Base-by-base conservation (phyloP, 192 early-diverging fungal species). In the Entomortierella parvispora region DNA sequence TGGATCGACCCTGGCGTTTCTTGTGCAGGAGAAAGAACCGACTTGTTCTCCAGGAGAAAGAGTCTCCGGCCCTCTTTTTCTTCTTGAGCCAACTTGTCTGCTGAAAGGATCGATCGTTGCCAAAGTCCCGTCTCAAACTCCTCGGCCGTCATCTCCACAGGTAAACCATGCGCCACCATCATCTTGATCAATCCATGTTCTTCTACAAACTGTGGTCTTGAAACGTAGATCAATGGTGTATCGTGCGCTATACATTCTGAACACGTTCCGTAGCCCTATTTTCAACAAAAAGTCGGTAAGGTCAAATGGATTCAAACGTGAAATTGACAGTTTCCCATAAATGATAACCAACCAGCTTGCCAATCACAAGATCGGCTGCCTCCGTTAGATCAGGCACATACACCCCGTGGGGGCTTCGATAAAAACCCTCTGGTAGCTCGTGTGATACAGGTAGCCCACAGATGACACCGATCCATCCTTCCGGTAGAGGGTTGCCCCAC, bases 331-430 rank as follows among this genome's bases (percentile, higher is more conserved):
- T 46, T 5, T 33, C 28, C 9, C 29, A 6, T 6, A 0, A 45
- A 23, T 33, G 10, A 20, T 14, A n/a, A 23, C 80, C 47, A 71
- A 83, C 81, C 48, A 90, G 53, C 75, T 90, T 90, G 2, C 88
- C 88, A 40, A 90, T 81, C 28, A 90, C 79, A 42, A 86, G 86
- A 55, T 88, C 87, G 1, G 81, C 83, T 15, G 86, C 86, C 56
- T 84, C 80, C 15, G 85, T 87, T 9, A 90, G 51, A 59, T 90
- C 88, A 17, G 88, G 88, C 2, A 90, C 83, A 55, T 88, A 90
- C 1, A 84, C 87, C 54, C 86, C 84, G 37, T 78, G 77, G 5
- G 86, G 72, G 44, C 84, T 84, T 3, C 81, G 40, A 61, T 87
- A 88, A 42, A 87, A 87, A 10, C 79, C 57, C 12, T 58, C 57